phyloP scores from a whole-genome alignment of 306 rosid species.

The Phaseolus lunatus region DNA sequence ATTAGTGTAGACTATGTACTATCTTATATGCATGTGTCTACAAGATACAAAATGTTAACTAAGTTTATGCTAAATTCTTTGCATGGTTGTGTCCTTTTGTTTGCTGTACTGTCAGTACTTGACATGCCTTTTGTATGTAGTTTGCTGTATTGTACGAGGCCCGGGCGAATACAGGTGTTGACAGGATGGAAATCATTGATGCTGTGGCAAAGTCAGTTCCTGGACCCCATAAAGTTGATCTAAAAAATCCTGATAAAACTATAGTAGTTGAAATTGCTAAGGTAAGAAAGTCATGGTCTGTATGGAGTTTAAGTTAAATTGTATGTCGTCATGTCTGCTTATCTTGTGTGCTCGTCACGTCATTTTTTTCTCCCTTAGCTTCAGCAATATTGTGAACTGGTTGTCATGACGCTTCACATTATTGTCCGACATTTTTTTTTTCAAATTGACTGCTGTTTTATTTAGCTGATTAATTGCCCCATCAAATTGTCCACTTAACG shows the following conservation, averaged over 20 bases:
- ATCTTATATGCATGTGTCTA: neutral
- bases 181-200: slow-evolving; percentile 86
- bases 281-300: slow-evolving; percentile 61
- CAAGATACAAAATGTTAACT: neutral
- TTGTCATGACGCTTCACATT: slow-evolving; percentile 1
- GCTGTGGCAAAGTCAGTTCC: slow-evolving; percentile 91
- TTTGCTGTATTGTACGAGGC: slow-evolving; percentile 94
- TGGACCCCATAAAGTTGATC: slow-evolving; percentile 94
- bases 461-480: neutral
- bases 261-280: slow-evolving; percentile 88
- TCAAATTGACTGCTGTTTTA: slow-evolving; percentile 15
- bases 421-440: neutral
- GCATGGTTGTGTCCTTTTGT: neutral
- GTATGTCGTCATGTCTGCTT: neutral
- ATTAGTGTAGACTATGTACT: neutral
- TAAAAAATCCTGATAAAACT: slow-evolving; percentile 82
- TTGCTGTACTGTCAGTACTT: slow-evolving; percentile 21
- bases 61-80: neutral
- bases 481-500: neutral
- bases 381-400: neutral
- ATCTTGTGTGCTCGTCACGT: neutral
- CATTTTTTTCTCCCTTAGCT: neutral
- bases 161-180: slow-evolving; percentile 90
- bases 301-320: slow-evolving; percentile 13
- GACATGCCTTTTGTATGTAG: slow-evolving; percentile 48